Conservation (phyloP, 148 eudicot genomes). For the Camellia sinensis region DNA sequence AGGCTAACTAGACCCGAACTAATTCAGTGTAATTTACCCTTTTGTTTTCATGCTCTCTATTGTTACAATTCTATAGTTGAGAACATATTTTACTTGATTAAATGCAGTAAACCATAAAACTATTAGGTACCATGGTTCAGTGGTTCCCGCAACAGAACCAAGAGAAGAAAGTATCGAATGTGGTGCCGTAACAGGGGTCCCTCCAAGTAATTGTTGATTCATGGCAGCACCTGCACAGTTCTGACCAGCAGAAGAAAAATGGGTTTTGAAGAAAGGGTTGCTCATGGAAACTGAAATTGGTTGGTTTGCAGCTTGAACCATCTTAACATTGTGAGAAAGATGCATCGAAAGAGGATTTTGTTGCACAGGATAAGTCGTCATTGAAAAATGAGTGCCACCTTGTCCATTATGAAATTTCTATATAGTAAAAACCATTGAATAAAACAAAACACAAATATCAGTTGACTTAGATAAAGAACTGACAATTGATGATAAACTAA, state of each 20-base stretch:
- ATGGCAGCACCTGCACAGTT: conserved; percentile 26
- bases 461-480: neutral
- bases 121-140: conserved; percentile 37
- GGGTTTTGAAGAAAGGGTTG: conserved; percentile 26
- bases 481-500: neutral
- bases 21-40: too few relatives aligned
- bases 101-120: neutral
- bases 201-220: conserved; percentile 22
- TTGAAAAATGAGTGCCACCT: conserved; percentile 9
- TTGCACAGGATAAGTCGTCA: conserved; percentile 15
- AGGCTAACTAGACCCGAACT: too few relatives aligned
- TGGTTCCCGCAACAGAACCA: conserved; percentile 30
- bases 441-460: neutral
- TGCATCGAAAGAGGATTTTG: conserved; percentile 19
- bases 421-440: neutral
- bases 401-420: conserved; percentile 22
- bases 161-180: conserved; percentile 24
- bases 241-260: conserved; percentile 30
- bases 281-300: conserved; percentile 16
- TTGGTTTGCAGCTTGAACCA: conserved; percentile 13
- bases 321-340: conserved; percentile 15
- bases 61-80: neutral
- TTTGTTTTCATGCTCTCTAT: neutral
- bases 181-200: conserved; percentile 21
- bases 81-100: neutral